Percentiles rank a stretch among this genome's conserved stretches.
Evolutionary conservation across 2,329 filamentous ascomycete genomes (phyloP).

Genomic region (Akanthomyces dipterigenus): DNA sequence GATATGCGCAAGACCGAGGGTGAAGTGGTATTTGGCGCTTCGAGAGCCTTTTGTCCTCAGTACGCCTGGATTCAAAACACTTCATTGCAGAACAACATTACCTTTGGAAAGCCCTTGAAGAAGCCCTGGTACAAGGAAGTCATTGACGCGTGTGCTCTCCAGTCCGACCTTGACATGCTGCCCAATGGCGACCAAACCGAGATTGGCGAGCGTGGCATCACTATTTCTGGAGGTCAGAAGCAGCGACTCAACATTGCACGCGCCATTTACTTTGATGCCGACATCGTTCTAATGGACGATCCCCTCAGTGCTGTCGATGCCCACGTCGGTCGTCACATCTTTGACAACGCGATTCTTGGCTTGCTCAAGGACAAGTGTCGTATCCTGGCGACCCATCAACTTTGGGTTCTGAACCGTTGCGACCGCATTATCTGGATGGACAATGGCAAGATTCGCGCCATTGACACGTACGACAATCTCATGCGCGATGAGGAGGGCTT

Average conservation of each 20-base stretch:
- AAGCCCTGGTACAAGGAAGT: conserved; percentile 75
- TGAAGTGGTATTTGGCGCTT: conserved; percentile 67
- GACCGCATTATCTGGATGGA: conserved; percentile 94
- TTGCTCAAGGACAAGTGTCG: conserved; percentile 83
- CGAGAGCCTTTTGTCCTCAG: conserved; percentile 86
- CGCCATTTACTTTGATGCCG: conserved; percentile 63
- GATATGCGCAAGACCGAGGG: conserved; percentile 85
- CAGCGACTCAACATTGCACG: conserved; percentile 91
- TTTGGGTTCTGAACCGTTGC: conserved; percentile 85
- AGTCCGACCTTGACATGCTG: conserved; percentile 86
- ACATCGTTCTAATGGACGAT: conserved; percentile 64
- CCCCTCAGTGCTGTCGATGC: conserved; percentile 63
- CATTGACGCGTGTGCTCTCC: conserved; percentile 75
- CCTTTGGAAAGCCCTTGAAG: conserved; percentile 77
- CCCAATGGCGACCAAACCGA: conserved; percentile 83
- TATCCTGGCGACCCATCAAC: conserved; percentile 87
- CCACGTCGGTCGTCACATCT: conserved; percentile 68
- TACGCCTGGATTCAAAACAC: conserved; percentile 98
- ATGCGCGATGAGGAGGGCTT: conserved; percentile 76
- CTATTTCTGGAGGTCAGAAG: conserved; percentile 91
- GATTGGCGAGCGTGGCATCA: conserved; percentile 93
- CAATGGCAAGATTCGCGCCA: conserved; percentile 70
- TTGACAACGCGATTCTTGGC: conserved; percentile 89
- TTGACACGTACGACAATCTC: conserved; percentile 85
- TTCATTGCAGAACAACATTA: conserved; percentile 78